Percentiles rank a stretch among this genome's conserved stretches.
Conservation (phyloP, 768 basidiomycete species). For the Dictyophora rubrovolvata region DNA sequence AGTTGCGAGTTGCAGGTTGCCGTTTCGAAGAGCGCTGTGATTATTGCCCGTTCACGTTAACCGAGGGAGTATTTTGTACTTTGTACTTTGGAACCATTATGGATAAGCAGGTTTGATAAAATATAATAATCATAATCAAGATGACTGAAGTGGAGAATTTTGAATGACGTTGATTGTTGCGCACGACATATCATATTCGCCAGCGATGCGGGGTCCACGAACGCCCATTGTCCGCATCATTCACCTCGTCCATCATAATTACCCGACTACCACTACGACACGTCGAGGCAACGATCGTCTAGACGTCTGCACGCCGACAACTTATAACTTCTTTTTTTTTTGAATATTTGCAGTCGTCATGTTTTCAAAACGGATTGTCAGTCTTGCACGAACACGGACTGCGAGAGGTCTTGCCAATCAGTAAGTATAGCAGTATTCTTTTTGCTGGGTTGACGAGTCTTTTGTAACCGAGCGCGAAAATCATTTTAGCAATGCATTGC, state of each 20-base stretch:
- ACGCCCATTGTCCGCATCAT: constrained; percentile 6
- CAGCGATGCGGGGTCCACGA: background rate
- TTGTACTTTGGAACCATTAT: no score
- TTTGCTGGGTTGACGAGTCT: background rate
- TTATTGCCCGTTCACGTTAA: no score
- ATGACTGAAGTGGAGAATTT: no score
- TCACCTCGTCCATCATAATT: background rate
- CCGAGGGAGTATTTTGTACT: no score
- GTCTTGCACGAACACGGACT: constrained; percentile 51
- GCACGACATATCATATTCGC: no score
- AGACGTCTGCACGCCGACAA: background rate
- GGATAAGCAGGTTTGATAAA: no score
- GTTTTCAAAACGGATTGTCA: constrained; percentile 63
- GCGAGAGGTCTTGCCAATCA: background rate
- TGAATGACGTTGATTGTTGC: no score
- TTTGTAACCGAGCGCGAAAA: background rate
- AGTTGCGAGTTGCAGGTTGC: no score
- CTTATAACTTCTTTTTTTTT: background rate
- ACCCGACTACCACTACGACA: background rate
- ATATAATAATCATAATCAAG: no score
- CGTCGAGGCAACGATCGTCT: background rate
- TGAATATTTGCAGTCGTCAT: constrained; percentile 23
- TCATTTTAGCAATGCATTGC: background rate
- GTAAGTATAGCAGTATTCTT: background rate
- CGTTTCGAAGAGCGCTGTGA: no score